phyloP scores from a whole-genome alignment of 345 rosid species.

The Pistacia vera region DNA sequence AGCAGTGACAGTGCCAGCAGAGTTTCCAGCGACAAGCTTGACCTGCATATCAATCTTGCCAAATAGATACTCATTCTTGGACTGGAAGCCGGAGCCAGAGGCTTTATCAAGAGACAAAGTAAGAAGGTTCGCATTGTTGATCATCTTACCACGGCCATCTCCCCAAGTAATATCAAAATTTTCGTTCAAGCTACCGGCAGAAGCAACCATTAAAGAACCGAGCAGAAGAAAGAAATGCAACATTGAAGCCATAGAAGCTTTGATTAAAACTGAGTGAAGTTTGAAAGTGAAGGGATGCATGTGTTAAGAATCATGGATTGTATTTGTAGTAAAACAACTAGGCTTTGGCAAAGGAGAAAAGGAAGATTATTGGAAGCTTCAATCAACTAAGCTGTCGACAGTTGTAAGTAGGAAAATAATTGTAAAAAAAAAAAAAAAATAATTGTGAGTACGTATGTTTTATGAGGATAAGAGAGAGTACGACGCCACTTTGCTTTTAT shows the following conservation, averaged over 20 bases:
- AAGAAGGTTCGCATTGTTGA: no score
- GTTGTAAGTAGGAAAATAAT: background rate
- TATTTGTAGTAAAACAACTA: background rate
- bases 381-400: background rate
- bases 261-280: background rate
- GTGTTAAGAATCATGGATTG: background rate
- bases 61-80: background rate
- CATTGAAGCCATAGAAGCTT: no score
- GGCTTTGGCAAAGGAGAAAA: background rate
- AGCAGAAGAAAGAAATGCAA: no score
- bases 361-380: background rate
- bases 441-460: no score
- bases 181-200: no score
- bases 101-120: no score
- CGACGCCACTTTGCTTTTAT: background rate
- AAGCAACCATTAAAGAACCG: no score
- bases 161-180: no score
- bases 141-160: no score
- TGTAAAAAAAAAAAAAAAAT: no score
- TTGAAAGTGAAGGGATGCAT: background rate
- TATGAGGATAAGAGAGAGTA: no score
- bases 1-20: background rate
- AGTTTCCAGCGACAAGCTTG: slow-evolving; percentile 13
- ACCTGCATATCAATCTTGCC: slow-evolving; percentile 12
- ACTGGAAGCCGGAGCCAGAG: no score